Conservation (phyloP, 306 rosid species). For the Carpinus viminea region DNA sequence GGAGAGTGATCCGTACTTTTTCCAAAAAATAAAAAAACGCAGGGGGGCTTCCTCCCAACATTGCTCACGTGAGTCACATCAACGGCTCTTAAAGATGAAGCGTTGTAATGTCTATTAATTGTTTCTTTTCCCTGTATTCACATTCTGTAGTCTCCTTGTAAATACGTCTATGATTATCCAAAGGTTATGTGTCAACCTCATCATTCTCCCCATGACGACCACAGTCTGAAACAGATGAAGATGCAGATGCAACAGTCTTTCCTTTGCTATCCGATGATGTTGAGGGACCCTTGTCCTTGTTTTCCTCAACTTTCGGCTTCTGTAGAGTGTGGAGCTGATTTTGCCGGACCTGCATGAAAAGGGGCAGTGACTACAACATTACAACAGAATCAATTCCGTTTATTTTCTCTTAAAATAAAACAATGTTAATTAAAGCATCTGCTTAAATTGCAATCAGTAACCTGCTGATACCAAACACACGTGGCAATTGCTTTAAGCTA, state of each 20-base stretch:
- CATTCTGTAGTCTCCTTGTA: too few relatives aligned
- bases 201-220: conserved; percentile 27
- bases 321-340: conserved; percentile 61
- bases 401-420: neutral
- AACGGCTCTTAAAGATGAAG: neutral
- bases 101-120: too few relatives aligned
- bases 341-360: conserved; percentile 52
- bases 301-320: conserved; percentile 37
- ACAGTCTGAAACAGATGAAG: conserved; percentile 36
- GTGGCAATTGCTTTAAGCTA: neutral
- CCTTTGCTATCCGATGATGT: conserved; percentile 53
- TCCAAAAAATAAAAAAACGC: too few relatives aligned
- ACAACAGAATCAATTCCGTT: neutral
- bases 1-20: too few relatives aligned
- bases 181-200: conserved; percentile 1
- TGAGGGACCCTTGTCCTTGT: conserved; percentile 24
- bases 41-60: neutral
- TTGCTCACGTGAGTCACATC: neutral
- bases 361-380: neutral
- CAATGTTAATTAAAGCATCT: neutral
- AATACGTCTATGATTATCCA: neutral
- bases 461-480: neutral
- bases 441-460: neutral
- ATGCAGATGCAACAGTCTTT: conserved; percentile 40
- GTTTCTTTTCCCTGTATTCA: too few relatives aligned